Base-by-base conservation (phyloP, 2,329 filamentous ascomycete genomes). In the Dactylellina leptospora region DNA sequence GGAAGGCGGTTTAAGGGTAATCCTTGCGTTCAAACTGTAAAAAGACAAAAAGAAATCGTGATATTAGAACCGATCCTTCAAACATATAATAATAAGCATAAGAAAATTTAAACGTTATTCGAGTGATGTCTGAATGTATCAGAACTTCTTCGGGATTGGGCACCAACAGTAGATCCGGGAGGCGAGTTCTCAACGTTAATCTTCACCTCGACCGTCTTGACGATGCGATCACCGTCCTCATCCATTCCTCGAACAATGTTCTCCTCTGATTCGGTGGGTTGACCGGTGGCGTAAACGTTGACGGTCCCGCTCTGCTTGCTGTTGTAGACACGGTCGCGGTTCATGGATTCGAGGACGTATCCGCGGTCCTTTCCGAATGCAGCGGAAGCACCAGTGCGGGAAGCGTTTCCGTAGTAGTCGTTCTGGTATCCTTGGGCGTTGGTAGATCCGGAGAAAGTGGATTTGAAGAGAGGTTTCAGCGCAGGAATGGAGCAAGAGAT, bases 401-500 rank as follows among this genome's bases (percentile, higher is more conserved):
- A 72, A 38, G 50, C 51, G 20, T 51, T 51, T 47, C 54, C 59
- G 45, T 72, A 72, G 48, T 63, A 62, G 53, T 72, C 68, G 45
- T 72, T 62, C 53, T 72, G 61, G 60, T 63, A 62, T 13, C 53
- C 68, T 55, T 64, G 59, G 13, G 59, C 68, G 59, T 63, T 33
- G 0, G 68, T 71, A 16, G 70, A 69, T 23, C 70, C 68, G 11
- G 74, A 63, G 30, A 75, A 58, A 23, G 74, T 54, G 16, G 20
- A 45, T 30, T 72, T 75, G 53, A 81, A 75, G 22, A 82, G 77
- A n/a, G 80, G 80, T 30, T 80, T 77, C 16, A 82, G 74, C 0
- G 80, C 79, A 4, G 81, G 81, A 0, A 80, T 81, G 4, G 80
- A 82, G 36, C 80, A 81, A 18, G 80, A 81, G 64, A 82, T 80